Conservation (phyloP, 306 rosid genomes). For the Medicago truncatula region MtrunA17r5.0-ANR NC_053048.1:36950001-36950500, state of each 20-base stretch:
- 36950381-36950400: conserved; percentile 23
- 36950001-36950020: conserved; percentile 56
- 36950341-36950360: conserved; percentile 1
- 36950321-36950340: conserved; percentile 19
- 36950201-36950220: conserved; percentile 29
- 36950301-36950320: conserved; percentile 35
- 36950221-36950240: conserved; percentile 22
- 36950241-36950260: conserved; percentile 10
- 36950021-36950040: conserved; percentile 76
- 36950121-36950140: conserved; percentile 10
- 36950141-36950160: conserved; percentile 6
- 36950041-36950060: conserved; percentile 25
- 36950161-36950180: neutral
- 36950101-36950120: conserved; percentile 11
- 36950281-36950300: conserved; percentile 32
- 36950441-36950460: too few species aligned
- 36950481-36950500: too few species aligned
- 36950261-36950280: conserved; percentile 11
- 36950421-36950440: too few species aligned
- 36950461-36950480: too few species aligned
- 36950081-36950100: conserved; percentile 19
- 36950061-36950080: conserved; percentile 17
- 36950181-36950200: neutral
- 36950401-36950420: neutral
- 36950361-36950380: conserved; percentile 15